phyloP scores from a whole-genome alignment of 257 asterid genomes.

The Solanum virginianum region DNA sequence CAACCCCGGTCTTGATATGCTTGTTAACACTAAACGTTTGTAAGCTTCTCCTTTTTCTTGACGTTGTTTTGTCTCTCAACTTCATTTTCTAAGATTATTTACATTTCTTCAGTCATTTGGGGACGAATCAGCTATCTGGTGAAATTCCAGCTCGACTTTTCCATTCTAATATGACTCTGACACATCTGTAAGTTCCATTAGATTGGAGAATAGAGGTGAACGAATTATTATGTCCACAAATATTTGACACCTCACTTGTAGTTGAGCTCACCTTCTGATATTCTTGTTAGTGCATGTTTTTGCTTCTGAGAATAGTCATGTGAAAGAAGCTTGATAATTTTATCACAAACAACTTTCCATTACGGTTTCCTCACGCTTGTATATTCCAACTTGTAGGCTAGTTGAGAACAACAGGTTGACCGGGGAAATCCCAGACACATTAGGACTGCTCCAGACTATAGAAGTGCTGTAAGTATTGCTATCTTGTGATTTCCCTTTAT shows the following conservation, averaged over 20 bases:
- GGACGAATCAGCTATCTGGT: slow-evolving; percentile 61
- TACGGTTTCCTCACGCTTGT: neutral
- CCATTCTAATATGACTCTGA: slow-evolving; percentile 41
- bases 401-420: slow-evolving; percentile 49
- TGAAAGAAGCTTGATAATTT: neutral
- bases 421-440: slow-evolving; percentile 62
- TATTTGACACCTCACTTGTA: neutral
- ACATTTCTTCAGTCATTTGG: slow-evolving; percentile 51
- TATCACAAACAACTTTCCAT: neutral
- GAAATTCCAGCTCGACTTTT: slow-evolving; percentile 63
- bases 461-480: slow-evolving; percentile 68
- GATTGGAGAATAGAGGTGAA: neutral
- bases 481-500: neutral
- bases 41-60: slow-evolving; percentile 9
- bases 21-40: slow-evolving; percentile 53
- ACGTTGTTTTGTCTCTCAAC: neutral
- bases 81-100: neutral
- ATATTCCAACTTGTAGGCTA: slow-evolving; percentile 29
- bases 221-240: neutral
- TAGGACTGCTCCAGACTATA: slow-evolving; percentile 42
- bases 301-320: neutral
- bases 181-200: slow-evolving; percentile 59
- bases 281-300: neutral
- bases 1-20: slow-evolving; percentile 86
- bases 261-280: neutral